Evolutionary conservation across 495 filamentous ascomycete species (phyloP).

Genomic region (Penicillium atrosanguineum): DNA sequence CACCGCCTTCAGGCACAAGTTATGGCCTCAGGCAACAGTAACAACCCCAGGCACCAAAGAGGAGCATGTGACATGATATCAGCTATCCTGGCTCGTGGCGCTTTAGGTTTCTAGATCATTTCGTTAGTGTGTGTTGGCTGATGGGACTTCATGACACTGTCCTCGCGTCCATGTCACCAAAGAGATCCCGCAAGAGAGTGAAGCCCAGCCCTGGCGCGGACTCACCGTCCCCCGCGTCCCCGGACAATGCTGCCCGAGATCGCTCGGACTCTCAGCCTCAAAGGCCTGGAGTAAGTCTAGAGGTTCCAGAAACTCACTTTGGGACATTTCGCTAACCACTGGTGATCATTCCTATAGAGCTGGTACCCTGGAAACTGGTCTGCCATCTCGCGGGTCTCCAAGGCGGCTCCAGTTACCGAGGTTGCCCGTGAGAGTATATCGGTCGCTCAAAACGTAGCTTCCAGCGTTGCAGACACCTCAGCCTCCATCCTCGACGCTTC

Average conservation of each 20-base stretch:
- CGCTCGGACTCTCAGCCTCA: constrained; percentile 33
- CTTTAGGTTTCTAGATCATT: constrained; percentile 7
- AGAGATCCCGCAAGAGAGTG: constrained; percentile 63
- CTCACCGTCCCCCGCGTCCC: constrained; percentile 29
- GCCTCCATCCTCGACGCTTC: constrained; percentile 28
- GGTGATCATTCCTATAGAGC: constrained; percentile 20
- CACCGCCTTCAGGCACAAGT: constrained; percentile 19
- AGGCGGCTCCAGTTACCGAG: constrained; percentile 69
- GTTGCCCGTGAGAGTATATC: constrained; percentile 76
- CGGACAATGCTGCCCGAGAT: constrained; percentile 32
- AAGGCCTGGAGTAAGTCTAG: constrained; percentile 29
- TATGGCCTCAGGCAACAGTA: constrained; percentile 28
- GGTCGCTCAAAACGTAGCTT: constrained; percentile 49
- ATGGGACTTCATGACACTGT: constrained; percentile 31
- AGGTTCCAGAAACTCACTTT: not conserved
- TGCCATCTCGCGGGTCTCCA: constrained; percentile 52
- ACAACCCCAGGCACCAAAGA: constrained; percentile 11
- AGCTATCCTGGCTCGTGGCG: constrained; percentile 22
- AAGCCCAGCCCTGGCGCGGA: constrained; percentile 54
- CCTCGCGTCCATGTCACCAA: constrained; percentile 37
- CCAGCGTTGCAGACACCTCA: constrained; percentile 37
- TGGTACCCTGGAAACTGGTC: constrained; percentile 65
- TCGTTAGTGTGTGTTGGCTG: constrained; percentile 1
- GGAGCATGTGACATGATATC: constrained; percentile 41
- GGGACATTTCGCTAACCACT: constrained; percentile 17